Conservation (phyloP, 1,284 basidiomycete genomes). For the Cutaneotrichosporon cyanovorans region DNA sequence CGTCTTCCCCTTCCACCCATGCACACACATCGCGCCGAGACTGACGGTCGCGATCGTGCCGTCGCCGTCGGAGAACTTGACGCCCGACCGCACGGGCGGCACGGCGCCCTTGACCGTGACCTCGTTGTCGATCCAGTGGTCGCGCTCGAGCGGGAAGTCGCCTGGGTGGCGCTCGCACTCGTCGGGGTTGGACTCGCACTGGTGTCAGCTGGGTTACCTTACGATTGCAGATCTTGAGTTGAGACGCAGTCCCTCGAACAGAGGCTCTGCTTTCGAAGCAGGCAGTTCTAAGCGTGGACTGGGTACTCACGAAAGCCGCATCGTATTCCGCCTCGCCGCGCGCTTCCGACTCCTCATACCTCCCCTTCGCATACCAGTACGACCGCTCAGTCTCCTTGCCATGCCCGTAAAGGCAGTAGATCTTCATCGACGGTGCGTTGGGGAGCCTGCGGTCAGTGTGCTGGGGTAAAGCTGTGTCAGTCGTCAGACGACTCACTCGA, state of each 20-base stretch:
- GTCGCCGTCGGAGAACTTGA: slow-evolving; percentile 88
- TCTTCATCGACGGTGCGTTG: slow-evolving; percentile 82
- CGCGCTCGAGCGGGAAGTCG: slow-evolving; percentile 56
- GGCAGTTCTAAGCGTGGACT: too few species aligned
- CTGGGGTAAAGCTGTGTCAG: too few species aligned
- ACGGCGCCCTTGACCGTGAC: slow-evolving; percentile 59
- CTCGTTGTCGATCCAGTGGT: slow-evolving; percentile 75
- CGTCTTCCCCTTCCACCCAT: slow-evolving; percentile 77
- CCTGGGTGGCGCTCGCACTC: slow-evolving; percentile 51
- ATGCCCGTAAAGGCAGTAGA: slow-evolving; percentile 90
- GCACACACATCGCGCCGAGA: slow-evolving; percentile 89
- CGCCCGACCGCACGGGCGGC: slow-evolving; percentile 70
- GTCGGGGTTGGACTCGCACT: slow-evolving; percentile 46
- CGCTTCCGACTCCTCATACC: slow-evolving; percentile 60
- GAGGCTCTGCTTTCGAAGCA: too few species aligned
- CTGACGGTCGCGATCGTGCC: slow-evolving; percentile 88
- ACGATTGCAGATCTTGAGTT: too few species aligned
- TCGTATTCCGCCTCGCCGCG: slow-evolving; percentile 49
- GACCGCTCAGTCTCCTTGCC: slow-evolving; percentile 85
- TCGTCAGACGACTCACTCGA: slow-evolving; percentile 17
- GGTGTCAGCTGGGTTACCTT: not conserved
- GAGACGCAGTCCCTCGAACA: too few species aligned
- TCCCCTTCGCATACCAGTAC: slow-evolving; percentile 61
- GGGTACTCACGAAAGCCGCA: slow-evolving; percentile 32
- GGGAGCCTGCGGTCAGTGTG: slow-evolving; percentile 54